A percentile compares a stretch with the other conserved stretches of the same genome.
Evolutionary conservation across 2,329 filamentous ascomycete genomes (phyloP).

Genomic region (Chalara sp.): DNA sequence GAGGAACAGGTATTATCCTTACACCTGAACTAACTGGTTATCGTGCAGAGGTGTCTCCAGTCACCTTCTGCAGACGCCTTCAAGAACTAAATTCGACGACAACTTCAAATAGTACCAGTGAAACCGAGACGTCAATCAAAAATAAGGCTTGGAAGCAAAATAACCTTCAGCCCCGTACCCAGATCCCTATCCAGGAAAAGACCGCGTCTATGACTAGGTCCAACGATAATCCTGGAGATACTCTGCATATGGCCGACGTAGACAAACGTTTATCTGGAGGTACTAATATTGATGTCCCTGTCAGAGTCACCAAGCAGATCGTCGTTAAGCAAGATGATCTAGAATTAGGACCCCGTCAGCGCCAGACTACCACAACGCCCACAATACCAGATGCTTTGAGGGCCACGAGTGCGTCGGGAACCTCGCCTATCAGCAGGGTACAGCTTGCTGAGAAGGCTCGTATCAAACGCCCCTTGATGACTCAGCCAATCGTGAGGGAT

Average conservation of each 20-base stretch:
- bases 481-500: constrained; percentile 9
- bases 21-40: neutral
- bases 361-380: neutral
- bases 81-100: too few species aligned
- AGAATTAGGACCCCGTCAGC: constrained; percentile 10
- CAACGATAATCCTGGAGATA: too few species aligned
- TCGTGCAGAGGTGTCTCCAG: neutral
- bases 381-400: neutral
- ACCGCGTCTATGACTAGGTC: too few species aligned
- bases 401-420: neutral
- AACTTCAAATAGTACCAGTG: too few species aligned
- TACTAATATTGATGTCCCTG: neutral
- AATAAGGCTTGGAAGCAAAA: too few species aligned
- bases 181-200: too few species aligned
- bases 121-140: too few species aligned
- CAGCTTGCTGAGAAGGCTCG: constrained; percentile 18
- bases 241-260: too few species aligned
- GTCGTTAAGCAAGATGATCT: constrained; percentile 13
- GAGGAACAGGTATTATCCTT: constrained; percentile 18
- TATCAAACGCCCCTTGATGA: constrained; percentile 18
- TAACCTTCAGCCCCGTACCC: too few species aligned
- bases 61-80: too few species aligned
- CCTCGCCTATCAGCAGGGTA: constrained; percentile 11
- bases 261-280: neutral
- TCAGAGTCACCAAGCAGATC: neutral